phyloP scores from a whole-genome alignment of 352 stramenopile genomes.

The Discostella stelligera region DNA sequence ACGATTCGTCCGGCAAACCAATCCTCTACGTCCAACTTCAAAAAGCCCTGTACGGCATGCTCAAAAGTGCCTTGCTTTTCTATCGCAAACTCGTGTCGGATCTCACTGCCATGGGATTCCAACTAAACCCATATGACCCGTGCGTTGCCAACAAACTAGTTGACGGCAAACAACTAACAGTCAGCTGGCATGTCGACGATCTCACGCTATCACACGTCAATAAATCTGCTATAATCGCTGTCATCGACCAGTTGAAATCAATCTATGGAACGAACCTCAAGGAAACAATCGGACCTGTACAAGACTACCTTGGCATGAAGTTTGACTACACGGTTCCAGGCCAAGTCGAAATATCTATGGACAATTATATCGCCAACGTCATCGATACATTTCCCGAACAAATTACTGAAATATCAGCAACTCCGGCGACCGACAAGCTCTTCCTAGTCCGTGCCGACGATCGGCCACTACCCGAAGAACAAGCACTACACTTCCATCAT shows the following conservation, averaged over 20 bases:
- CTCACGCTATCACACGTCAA: too few relatives aligned
- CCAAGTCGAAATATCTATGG: slow-evolving; percentile 36
- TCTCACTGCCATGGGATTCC: too few relatives aligned
- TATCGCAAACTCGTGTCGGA: slow-evolving; percentile 29
- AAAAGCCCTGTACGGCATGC: slow-evolving; percentile 47
- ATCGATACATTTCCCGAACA: neutral
- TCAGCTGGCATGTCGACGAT: slow-evolving; percentile 29
- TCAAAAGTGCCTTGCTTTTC: slow-evolving; percentile 9
- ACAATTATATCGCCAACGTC: slow-evolving; percentile 32
- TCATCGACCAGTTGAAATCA: too few relatives aligned
- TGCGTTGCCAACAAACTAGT: slow-evolving; percentile 58
- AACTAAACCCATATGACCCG: slow-evolving; percentile 53
- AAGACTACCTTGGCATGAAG: slow-evolving; percentile 55
- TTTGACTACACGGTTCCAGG: slow-evolving; percentile 32
- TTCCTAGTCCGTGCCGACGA: slow-evolving; percentile 51
- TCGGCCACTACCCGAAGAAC: slow-evolving; percentile 21
- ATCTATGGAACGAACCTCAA: too few relatives aligned
- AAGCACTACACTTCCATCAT: slow-evolving; percentile 42
- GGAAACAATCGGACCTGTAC: neutral
- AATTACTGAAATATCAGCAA: slow-evolving; percentile 12
- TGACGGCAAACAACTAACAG: slow-evolving; percentile 48
- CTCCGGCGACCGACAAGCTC: slow-evolving; percentile 39
- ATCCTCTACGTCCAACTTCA: slow-evolving; percentile 13
- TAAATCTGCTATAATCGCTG: too few relatives aligned
- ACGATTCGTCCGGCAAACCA: neutral